Conservation (phyloP, 768 basidiomycete genomes). For the Cantharellus anzutake region DNA sequence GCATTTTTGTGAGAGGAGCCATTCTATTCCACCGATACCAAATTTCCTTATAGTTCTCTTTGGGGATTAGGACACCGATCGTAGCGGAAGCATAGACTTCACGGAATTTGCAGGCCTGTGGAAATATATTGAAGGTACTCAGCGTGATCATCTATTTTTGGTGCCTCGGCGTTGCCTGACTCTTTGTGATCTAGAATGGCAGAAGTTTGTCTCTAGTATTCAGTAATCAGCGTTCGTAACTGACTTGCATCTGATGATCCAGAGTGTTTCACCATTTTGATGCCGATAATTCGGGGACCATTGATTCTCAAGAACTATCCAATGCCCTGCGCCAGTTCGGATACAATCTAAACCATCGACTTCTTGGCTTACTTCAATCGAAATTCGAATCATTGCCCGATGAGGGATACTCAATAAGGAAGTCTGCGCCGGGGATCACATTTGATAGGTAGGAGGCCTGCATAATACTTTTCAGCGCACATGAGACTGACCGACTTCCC, state of each 20-base stretch:
- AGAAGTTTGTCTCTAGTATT: neutral
- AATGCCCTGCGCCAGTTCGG: slow-evolving; percentile 64
- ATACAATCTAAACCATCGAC: slow-evolving; percentile 46
- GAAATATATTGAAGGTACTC: slow-evolving; percentile 7
- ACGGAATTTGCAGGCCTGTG: slow-evolving; percentile 25
- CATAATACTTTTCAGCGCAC: neutral
- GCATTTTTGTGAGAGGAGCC: slow-evolving; percentile 42
- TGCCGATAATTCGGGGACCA: slow-evolving; percentile 63
- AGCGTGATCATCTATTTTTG: neutral
- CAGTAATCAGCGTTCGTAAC: neutral
- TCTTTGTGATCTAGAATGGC: slow-evolving; percentile 4
- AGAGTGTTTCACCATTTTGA: slow-evolving; percentile 20
- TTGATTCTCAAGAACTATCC: slow-evolving; percentile 55
- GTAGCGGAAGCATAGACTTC: slow-evolving; percentile 63
- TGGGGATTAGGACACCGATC: slow-evolving; percentile 36
- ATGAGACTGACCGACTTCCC: neutral
- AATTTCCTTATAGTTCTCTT: neutral
- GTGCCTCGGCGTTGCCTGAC: neutral
- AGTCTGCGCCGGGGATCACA: slow-evolving; percentile 36
- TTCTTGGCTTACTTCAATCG: slow-evolving; percentile 43
- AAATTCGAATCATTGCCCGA: slow-evolving; percentile 33
- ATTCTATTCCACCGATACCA: neutral
- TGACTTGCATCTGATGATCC: neutral
- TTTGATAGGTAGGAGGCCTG: slow-evolving; percentile 29
- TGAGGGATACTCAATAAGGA: neutral